Evolutionary conservation across 805 yeast genomes (phyloP).

Genomic region (Saccharomycopsis schoenii): DNA sequence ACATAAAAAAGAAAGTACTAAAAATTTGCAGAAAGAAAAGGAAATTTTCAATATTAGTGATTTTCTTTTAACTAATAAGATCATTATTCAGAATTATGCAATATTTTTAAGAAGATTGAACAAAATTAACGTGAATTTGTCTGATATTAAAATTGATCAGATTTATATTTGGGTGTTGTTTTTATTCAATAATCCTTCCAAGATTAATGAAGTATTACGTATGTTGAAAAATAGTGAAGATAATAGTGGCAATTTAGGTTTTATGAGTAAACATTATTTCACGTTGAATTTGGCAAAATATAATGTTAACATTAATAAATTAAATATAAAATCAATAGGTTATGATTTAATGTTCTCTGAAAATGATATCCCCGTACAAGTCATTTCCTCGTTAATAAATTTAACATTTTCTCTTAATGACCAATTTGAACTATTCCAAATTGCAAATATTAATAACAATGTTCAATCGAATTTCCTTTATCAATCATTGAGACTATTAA

Average conservation of each 20-base stretch:
- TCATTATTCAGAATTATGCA: not conserved
- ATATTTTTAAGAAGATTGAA: constrained; percentile 16
- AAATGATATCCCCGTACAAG: constrained; percentile 34
- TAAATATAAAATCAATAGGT: constrained; percentile 33
- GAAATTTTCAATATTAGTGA: not conserved
- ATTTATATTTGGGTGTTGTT: constrained; percentile 22
- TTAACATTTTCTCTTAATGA: constrained; percentile 22
- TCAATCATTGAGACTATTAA: constrained; percentile 24
- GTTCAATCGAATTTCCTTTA: constrained; percentile 32
- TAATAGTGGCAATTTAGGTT: not conserved
- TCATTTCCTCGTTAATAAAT: constrained; percentile 30
- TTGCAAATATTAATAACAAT: constrained; percentile 31
- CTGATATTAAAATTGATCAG: constrained; percentile 21
- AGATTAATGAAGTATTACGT: not conserved
- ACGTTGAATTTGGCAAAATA: constrained; percentile 17
- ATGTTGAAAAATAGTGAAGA: not conserved
- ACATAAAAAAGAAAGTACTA: not conserved
- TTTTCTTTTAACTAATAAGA: constrained; percentile 1
- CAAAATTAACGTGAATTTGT: constrained; percentile 21
- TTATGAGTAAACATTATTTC: constrained; percentile 11
- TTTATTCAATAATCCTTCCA: not conserved
- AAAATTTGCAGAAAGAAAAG: not conserved
- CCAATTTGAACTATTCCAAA: constrained; percentile 24
- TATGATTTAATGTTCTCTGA: constrained; percentile 33
- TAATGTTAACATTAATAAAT: constrained; percentile 24